These are phyloP conservation scores for Tetrapisispora nanseiensis DNA, from an alignment of 805 yeast genomes.

Conservation along the genomic window DNA sequence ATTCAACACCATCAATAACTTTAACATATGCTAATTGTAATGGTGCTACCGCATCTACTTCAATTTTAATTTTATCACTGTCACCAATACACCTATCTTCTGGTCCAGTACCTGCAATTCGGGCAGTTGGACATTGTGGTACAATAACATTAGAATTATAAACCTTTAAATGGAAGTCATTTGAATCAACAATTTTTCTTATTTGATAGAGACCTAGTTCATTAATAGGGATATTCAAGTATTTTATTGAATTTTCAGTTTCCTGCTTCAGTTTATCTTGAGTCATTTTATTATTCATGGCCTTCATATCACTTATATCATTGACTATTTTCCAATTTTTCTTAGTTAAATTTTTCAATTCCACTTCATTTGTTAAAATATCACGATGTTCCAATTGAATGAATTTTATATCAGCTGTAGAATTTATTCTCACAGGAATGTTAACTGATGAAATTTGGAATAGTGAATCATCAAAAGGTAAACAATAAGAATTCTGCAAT, in stretches of 20 bases:
- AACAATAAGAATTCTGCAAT: conserved; percentile 53
- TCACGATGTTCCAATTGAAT: conserved; percentile 56
- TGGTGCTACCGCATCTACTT: conserved; percentile 72
- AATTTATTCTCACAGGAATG: conserved; percentile 67
- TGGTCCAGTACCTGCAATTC: conserved; percentile 26
- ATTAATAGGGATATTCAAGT: conserved; percentile 53
- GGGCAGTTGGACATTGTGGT: conserved; percentile 69
- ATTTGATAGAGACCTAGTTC: conserved; percentile 74
- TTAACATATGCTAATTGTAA: conserved; percentile 48
- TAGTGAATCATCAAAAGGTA: conserved; percentile 30
- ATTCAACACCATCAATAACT: conserved; percentile 28
- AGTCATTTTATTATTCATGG: conserved; percentile 12
- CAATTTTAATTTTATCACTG: conserved; percentile 41
- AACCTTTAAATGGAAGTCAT: conserved; percentile 50
- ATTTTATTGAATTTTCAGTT: conserved; percentile 33
- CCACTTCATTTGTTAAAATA: conserved; percentile 40
- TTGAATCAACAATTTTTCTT: conserved; percentile 54
- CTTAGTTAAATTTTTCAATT: conserved; percentile 44
- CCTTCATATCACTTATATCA: conserved; percentile 9
- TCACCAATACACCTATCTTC: conserved; percentile 57
- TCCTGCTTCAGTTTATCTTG: conserved; percentile 12
- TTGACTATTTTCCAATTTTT: conserved; percentile 40
- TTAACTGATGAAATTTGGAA: conserved; percentile 10
- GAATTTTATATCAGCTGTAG: conserved; percentile 60
- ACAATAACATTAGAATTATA: conserved; percentile 54